A percentile compares a stretch with the other conserved stretches of the same genome.
phyloP scores from a whole-genome alignment of 1,284 basidiomycete genomes.

The Boletus albobrunnescens region DNA sequence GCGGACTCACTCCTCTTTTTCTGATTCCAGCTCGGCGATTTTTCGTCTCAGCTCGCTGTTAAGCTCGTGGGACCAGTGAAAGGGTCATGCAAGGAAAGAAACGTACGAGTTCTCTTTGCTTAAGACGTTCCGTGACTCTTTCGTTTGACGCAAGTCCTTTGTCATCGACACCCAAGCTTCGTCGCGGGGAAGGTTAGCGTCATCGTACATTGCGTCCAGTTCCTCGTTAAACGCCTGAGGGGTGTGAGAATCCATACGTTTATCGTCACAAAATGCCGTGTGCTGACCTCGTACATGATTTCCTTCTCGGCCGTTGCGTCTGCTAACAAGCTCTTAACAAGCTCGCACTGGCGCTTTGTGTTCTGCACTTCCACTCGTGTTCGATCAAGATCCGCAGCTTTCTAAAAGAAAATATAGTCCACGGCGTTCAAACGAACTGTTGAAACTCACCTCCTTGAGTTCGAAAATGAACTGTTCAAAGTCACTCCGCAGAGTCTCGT shows the following conservation, averaged over 20 bases:
- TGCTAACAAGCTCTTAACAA: constrained; percentile 69
- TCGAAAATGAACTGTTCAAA: constrained; percentile 47
- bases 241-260: constrained; percentile 11
- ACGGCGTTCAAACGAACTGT: not conserved
- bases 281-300: constrained; percentile 81
- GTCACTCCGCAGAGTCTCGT: constrained; percentile 50
- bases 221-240: constrained; percentile 86
- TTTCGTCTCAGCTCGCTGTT: constrained; percentile 65
- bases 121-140: constrained; percentile 69
- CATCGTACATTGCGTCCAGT: constrained; percentile 83
- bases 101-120: constrained; percentile 76
- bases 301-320: constrained; percentile 84
- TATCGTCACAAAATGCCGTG: not conserved
- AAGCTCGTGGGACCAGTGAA: constrained; percentile 6
- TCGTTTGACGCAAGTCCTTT: constrained; percentile 66
- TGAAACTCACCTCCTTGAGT: constrained; percentile 51
- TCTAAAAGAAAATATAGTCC: constrained; percentile 36
- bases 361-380: constrained; percentile 63
- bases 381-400: constrained; percentile 54
- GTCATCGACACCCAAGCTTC: constrained; percentile 77
- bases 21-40: constrained; percentile 66
- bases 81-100: not conserved
- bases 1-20: constrained; percentile 71
- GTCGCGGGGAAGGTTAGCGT: constrained; percentile 70
- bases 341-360: constrained; percentile 67